These are phyloP conservation scores for Coniochaeta sp. DNA, from an alignment of 2,329 filamentous ascomycete genomes.

Conservation along the genomic window DNA sequence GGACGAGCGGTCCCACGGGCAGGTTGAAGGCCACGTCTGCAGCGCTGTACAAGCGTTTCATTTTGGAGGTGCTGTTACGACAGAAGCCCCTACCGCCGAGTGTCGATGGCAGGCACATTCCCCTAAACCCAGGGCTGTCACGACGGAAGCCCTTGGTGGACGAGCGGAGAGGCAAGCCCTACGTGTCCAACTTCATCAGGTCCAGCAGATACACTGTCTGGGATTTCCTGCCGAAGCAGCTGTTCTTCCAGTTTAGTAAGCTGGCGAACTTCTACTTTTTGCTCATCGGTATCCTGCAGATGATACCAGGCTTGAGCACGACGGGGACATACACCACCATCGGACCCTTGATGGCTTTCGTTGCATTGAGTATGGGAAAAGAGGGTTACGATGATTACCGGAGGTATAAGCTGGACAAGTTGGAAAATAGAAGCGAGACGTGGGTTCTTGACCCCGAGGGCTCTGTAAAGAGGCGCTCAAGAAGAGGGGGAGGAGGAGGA, in stretches of 20 bases:
- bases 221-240: conserved; percentile 82
- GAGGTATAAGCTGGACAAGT: conserved; percentile 74
- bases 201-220: conserved; percentile 84
- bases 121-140: conserved; percentile 52
- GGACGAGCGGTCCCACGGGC: conserved; percentile 18
- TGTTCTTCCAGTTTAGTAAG: conserved; percentile 89
- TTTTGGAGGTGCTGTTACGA: conserved; percentile 51
- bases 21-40: conserved; percentile 21
- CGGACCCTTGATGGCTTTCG: conserved; percentile 72
- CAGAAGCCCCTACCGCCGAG: conserved; percentile 70
- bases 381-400: conserved; percentile 87
- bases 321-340: conserved; percentile 86
- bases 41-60: conserved; percentile 33
- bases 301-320: conserved; percentile 87
- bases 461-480: conserved; percentile 1
- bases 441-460: conserved; percentile 49
- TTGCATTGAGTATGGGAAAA: conserved; percentile 80
- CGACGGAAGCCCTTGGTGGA: conserved; percentile 56
- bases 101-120: conserved; percentile 74
- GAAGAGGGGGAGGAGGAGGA: conserved; percentile 20
- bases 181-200: conserved; percentile 76
- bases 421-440: conserved; percentile 71
- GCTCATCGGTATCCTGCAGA: conserved; percentile 76
- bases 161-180: conserved; percentile 68
- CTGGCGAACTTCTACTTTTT: conserved; percentile 95